Conservation (phyloP, 805 yeast genomes). For the Teunomyces tritomae region DNA sequence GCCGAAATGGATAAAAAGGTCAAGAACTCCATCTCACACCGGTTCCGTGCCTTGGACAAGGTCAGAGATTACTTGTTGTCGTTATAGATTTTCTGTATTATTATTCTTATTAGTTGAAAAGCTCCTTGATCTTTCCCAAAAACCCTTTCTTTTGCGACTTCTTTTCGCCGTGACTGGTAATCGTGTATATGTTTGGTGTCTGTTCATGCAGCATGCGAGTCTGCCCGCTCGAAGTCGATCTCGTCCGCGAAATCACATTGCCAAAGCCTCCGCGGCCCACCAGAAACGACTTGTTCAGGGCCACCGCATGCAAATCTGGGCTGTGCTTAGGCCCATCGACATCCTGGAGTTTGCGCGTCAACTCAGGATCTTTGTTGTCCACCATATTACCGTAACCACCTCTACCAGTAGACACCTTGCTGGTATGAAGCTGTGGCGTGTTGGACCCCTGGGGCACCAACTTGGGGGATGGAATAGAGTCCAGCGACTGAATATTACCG, state of each 20-base stretch:
- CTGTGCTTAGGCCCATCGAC: conserved; percentile 42
- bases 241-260: conserved; percentile 44
- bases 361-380: conserved; percentile 54
- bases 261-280: conserved; percentile 71
- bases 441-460: conserved; percentile 58
- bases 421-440: conserved; percentile 56
- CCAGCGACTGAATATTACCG: conserved; percentile 54
- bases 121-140: conserved; percentile 44
- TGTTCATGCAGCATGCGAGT: conserved; percentile 14
- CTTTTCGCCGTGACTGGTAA: conserved; percentile 32
- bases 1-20: conserved; percentile 81
- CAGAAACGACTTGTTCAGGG: conserved; percentile 45
- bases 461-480: conserved; percentile 49
- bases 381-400: conserved; percentile 81
- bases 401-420: conserved; percentile 66
- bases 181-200: conserved; percentile 28
- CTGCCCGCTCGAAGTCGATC: conserved; percentile 20
- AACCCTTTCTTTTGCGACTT: conserved; percentile 29
- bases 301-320: conserved; percentile 39
- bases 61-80: conserved; percentile 53
- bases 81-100: neutral
- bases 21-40: conserved; percentile 83
- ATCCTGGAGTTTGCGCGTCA: conserved; percentile 64
- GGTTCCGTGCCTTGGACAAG: conserved; percentile 78
- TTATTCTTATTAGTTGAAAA: neutral